These are phyloP conservation scores for Sanguinoderma infundibulare DNA, from an alignment of 1,284 basidiomycete species.

Conservation along the genomic window DNA sequence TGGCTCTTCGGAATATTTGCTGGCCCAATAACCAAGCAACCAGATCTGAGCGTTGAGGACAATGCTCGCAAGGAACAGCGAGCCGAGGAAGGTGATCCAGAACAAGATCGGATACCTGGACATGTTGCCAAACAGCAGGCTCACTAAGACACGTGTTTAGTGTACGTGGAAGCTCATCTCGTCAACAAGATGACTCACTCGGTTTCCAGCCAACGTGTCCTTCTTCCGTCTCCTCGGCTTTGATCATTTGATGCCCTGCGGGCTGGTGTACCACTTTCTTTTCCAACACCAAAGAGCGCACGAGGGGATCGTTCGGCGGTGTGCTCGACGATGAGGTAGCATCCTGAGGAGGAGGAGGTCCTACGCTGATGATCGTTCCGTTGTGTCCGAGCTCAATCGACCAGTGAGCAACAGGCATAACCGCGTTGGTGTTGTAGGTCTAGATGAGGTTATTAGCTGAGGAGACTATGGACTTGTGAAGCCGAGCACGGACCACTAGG, in stretches of 20 bases:
- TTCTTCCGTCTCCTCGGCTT: conserved; percentile 1
- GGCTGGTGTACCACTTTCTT: not conserved
- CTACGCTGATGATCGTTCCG: conserved; percentile 47
- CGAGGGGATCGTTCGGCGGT: not conserved
- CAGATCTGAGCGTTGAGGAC: conserved; percentile 26
- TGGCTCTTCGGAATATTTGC: conserved; percentile 29
- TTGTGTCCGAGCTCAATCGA: conserved; percentile 59
- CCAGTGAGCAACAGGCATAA: conserved; percentile 61
- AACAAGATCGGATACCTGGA: conserved; percentile 29
- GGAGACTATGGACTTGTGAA: conserved; percentile 23
- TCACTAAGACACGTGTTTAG: conserved; percentile 26
- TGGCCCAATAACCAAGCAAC: conserved; percentile 28
- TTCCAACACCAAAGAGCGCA: not conserved
- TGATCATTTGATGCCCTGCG: not conserved
- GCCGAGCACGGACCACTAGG: conserved; percentile 56
- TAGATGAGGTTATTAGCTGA: not conserved
- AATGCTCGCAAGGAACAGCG: conserved; percentile 29
- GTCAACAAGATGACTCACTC: conserved; percentile 1
- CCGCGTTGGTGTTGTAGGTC: conserved; percentile 50
- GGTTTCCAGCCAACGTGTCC: conserved; percentile 14
- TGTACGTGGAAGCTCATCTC: too few relatives aligned
- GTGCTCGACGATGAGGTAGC: not conserved
- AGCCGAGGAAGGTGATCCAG: conserved; percentile 36
- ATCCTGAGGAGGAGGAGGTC: conserved; percentile 39
- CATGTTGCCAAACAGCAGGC: conserved; percentile 35